Base-by-base conservation (phyloP, 1,284 basidiomycete species). In the Tilletia caries region DNA sequence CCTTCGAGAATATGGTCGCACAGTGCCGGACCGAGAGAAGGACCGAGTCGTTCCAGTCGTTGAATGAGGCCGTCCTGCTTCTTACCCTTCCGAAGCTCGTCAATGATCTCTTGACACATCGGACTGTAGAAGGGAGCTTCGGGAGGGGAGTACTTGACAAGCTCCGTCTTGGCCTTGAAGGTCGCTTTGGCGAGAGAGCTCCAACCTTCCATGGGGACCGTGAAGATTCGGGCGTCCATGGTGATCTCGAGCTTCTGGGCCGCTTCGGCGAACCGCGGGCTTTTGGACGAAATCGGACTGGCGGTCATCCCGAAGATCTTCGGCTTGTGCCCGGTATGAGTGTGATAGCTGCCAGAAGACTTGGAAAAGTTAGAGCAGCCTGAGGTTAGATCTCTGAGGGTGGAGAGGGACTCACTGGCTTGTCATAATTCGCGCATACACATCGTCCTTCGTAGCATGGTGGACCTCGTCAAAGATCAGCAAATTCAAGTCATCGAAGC, bases 301-400 rank as follows among this genome's bases (percentile, higher is more conserved):
- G 78, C 78, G 0, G 78, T 78, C 76, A 79, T 76, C 13, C 78
- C 78, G 43, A 79, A 74, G 68, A 79, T 75, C 67, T 78, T 76
- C n/a, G 78, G 78, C 15, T 74, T 29, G 0, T 6, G 15, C 10
- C 32, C 29, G 18, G 32, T n/a, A 6, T 33, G 32, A 13, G 29
- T 62, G 18, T 34, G 58, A 29, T 62, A 62, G 58, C 58, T 62
- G 29, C 27, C 8, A 23, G 18, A 12, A 23, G 33, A 15, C 18
- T 12, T 15, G 8, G 54, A 34, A 34, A 20, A 3, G 15, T 12
- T 13, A 6, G 32, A 27, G 18, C 6, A 25, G 6, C 6, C 20
- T 3, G 12, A 33, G 29, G 29, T 29, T 20, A 62, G 29, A 6
- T 20, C 29, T 13, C 13, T 15, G 15, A 18, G 20, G 48, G 48